A percentile compares a stretch with the other conserved stretches of the same genome.
Conservation (phyloP, 176 grass and related monocot genomes). For the Pharus latifolius region DNA sequence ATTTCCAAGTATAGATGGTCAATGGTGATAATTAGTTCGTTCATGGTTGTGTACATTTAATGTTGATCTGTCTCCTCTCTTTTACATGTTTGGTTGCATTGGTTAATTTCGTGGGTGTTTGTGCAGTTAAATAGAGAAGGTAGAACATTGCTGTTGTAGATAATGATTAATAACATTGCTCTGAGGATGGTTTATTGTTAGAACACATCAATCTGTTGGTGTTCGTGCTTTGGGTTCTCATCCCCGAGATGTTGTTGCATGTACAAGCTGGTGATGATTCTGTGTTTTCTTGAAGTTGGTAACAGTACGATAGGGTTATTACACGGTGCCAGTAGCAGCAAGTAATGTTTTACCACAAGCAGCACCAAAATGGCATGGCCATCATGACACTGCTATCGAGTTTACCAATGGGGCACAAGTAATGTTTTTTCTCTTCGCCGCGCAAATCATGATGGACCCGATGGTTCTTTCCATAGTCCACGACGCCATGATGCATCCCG, state of each 20-base stretch:
- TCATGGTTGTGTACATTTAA: constrained; percentile 42
- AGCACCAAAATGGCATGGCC: too few species aligned
- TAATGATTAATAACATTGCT: constrained; percentile 19
- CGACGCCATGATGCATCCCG: too few species aligned
- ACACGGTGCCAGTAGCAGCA: too few species aligned
- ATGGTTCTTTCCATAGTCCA: too few species aligned
- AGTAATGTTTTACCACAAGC: too few species aligned
- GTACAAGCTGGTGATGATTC: not conserved
- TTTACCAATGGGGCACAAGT: too few species aligned
- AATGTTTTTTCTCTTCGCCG: too few species aligned
- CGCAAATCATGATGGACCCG: too few species aligned
- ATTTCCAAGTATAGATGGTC: not conserved
- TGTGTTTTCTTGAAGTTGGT: too few species aligned
- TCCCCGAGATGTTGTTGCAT: not conserved
- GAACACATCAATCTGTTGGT: not conserved
- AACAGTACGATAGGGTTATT: too few species aligned
- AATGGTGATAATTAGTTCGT: not conserved
- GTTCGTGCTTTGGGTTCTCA: not conserved
- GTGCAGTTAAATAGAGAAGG: not conserved
- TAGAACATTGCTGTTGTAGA: constrained; percentile 31
- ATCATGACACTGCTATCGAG: too few species aligned
- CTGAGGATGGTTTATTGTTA: not conserved
- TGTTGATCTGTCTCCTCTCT: constrained; percentile 25
- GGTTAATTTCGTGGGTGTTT: constrained; percentile 17
- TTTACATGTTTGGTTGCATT: constrained; percentile 27